A percentile compares a stretch with the other conserved stretches of the same genome.
Evolutionary conservation across 2,329 filamentous ascomycete species (phyloP).

Genomic region (Falciphora oryzae): DNA sequence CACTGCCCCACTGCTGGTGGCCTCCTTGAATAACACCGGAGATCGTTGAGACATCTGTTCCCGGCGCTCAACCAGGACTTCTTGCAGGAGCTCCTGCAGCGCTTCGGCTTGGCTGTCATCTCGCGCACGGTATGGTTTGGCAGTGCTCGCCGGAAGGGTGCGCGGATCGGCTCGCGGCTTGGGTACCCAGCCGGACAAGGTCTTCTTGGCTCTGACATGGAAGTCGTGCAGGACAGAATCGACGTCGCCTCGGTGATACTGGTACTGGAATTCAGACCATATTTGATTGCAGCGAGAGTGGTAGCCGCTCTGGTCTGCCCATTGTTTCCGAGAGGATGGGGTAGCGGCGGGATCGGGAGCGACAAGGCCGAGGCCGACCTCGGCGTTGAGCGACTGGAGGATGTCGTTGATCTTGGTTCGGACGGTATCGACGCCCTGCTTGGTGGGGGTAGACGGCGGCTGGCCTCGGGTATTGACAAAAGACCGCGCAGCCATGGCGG

Average conservation of each 20-base stretch:
- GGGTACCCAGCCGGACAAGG: neutral
- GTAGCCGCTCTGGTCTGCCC: neutral
- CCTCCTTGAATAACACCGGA: neutral
- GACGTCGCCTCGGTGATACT: constrained; percentile 1
- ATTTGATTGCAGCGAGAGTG: neutral
- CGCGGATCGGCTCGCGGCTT: neutral
- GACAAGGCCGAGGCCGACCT: neutral
- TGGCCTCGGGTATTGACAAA: no score
- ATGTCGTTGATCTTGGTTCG: constrained; percentile 12
- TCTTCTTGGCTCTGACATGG: neutral
- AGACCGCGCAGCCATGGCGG: neutral
- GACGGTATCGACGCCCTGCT: neutral
- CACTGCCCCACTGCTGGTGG: neutral
- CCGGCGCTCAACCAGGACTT: neutral
- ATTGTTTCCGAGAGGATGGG: neutral
- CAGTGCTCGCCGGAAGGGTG: neutral
- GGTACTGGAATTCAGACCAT: constrained; percentile 2
- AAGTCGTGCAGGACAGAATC: neutral
- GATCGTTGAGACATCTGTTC: neutral
- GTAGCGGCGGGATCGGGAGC: neutral
- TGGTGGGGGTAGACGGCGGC: no score
- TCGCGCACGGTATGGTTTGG: neutral
- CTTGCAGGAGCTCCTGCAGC: constrained; percentile 4
- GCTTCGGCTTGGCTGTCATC: neutral
- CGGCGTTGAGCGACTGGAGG: constrained; percentile 9